Conservation (phyloP, 2,329 filamentous ascomycete species). For the Exophiala calicioides region DNA sequence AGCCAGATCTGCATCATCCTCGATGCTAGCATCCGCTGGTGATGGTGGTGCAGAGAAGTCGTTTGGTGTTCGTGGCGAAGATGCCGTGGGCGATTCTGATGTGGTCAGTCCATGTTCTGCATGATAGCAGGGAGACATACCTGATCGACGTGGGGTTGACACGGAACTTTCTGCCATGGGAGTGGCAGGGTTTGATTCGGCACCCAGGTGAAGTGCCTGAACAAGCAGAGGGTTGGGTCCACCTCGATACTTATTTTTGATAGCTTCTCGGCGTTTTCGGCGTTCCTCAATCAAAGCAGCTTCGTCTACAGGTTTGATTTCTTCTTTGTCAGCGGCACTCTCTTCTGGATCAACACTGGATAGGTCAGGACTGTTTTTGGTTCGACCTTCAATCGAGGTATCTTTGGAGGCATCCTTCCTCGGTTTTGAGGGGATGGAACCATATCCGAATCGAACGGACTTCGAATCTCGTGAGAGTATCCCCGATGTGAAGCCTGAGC, state of each 20-base stretch:
- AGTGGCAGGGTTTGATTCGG: conserved; percentile 59
- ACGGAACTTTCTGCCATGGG: conserved; percentile 42
- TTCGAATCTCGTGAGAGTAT: background rate
- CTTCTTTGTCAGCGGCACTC: conserved; percentile 38
- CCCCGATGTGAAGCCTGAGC: background rate
- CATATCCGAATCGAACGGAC: background rate
- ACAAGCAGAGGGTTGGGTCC: conserved; percentile 73
- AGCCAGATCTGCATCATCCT: conserved; percentile 67
- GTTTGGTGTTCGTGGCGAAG: conserved; percentile 52
- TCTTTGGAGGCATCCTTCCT: too few species aligned
- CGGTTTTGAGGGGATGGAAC: too few species aligned
- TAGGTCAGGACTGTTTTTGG: conserved; percentile 2
- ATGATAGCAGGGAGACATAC: conserved; percentile 43
- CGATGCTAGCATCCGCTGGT: conserved; percentile 62
- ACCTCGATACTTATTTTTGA: conserved; percentile 75
- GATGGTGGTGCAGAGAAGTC: conserved; percentile 53
- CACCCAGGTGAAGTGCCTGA: conserved; percentile 68
- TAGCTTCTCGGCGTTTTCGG: conserved; percentile 78
- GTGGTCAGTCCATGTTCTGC: conserved; percentile 39
- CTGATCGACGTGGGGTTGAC: conserved; percentile 34
- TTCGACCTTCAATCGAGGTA: background rate
- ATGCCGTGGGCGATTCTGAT: conserved; percentile 39
- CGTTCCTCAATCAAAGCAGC: conserved; percentile 82
- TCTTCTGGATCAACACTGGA: conserved; percentile 20
- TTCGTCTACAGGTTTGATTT: conserved; percentile 70